Conservation (phyloP, 176 grass and related monocot species). For the Rhynchospora tenuis region DNA sequence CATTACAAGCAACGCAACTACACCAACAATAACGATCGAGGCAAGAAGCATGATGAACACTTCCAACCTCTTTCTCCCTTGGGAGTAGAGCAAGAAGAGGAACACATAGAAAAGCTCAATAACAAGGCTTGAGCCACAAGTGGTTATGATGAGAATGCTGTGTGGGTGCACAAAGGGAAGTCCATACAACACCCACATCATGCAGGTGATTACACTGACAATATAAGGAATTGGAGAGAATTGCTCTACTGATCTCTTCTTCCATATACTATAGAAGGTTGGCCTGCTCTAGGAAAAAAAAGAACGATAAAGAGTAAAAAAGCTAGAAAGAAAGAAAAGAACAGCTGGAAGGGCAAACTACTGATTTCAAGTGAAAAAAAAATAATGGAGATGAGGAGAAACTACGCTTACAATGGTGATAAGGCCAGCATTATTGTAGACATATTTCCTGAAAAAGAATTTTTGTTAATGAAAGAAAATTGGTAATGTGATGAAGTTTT, state of each 20-base stretch:
- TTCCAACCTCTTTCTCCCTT: constrained; percentile 28
- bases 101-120: constrained; percentile 69
- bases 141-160: constrained; percentile 87
- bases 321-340: not conserved
- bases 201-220: constrained; percentile 61
- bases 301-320: not conserved
- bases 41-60: constrained; percentile 44
- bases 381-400: not conserved
- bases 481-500: no score
- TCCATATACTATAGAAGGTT: constrained; percentile 73
- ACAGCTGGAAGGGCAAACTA: not conserved
- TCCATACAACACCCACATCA: constrained; percentile 89
- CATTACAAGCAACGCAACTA: constrained; percentile 37
- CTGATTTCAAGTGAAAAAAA: not conserved
- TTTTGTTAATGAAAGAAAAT: constrained; percentile 1
- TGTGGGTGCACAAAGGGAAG: constrained; percentile 72
- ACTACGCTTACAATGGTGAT: constrained; percentile 63
- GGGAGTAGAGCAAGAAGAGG: constrained; percentile 60
- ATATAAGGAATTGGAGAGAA: constrained; percentile 80
- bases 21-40: constrained; percentile 46
- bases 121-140: constrained; percentile 54
- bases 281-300: constrained; percentile 33
- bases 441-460: constrained; percentile 59
- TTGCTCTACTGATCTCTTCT: constrained; percentile 75
- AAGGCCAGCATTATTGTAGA: constrained; percentile 61